Evolutionary conservation across 2,329 filamentous ascomycete genomes (phyloP).

Genomic region (Xylogone sp.): DNA sequence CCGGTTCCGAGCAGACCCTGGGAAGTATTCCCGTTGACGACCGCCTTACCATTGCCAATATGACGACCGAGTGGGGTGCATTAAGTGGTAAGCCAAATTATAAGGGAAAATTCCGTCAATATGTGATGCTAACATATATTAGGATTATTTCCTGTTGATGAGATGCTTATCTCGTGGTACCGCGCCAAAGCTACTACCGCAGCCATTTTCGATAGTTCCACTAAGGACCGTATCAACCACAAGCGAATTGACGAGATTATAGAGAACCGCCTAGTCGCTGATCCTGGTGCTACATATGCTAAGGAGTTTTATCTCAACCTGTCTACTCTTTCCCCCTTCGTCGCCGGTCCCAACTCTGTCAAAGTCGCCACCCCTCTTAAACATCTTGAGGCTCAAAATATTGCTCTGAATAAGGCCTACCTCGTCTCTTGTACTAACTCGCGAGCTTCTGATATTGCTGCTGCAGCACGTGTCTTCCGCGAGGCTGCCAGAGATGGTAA

Average conservation of each 20-base stretch:
- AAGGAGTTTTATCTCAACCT: constrained; percentile 81
- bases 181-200: constrained; percentile 70
- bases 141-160: constrained; percentile 80
- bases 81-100: too few relatives aligned
- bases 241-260: constrained; percentile 69
- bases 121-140: too few relatives aligned
- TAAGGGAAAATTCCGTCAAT: too few relatives aligned
- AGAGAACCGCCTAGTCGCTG: constrained; percentile 62
- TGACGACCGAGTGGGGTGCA: constrained; percentile 83
- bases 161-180: constrained; percentile 71
- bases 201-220: constrained; percentile 52
- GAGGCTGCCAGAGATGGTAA: constrained; percentile 66
- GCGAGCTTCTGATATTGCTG: constrained; percentile 73
- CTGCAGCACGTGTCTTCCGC: constrained; percentile 80
- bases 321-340: constrained; percentile 76
- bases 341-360: constrained; percentile 86
- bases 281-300: constrained; percentile 75
- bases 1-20: constrained; percentile 75
- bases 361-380: constrained; percentile 77
- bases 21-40: constrained; percentile 67
- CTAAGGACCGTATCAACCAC: constrained; percentile 65
- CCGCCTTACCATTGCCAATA: constrained; percentile 72
- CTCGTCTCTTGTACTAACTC: constrained; percentile 89
- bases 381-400: constrained; percentile 69
- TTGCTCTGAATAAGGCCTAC: constrained; percentile 80